Percentiles rank a stretch among this genome's conserved stretches.
Conservation (phyloP, 1,284 basidiomycete genomes). For the Sporisorium reilianum region DNA sequence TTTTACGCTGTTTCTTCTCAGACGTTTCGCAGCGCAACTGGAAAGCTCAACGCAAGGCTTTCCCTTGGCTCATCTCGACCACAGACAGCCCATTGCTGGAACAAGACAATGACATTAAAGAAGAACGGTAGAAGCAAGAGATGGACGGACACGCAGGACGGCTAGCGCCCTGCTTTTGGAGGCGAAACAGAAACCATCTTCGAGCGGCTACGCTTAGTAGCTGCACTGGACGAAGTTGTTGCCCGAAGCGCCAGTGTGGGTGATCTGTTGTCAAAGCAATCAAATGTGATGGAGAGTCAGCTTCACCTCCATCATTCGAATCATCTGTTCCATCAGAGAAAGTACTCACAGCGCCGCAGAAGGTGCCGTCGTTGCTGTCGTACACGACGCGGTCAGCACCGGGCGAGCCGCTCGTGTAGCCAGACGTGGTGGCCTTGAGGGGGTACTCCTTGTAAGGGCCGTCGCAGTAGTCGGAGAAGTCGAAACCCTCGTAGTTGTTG, state of each 20-base stretch:
- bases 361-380: slow-evolving; percentile 33
- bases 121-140: not conserved
- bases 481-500: slow-evolving; percentile 54
- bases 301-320: not conserved
- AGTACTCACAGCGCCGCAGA: slow-evolving; percentile 51
- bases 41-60: too few relatives aligned
- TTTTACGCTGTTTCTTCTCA: not conserved
- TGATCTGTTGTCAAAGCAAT: slow-evolving; percentile 32
- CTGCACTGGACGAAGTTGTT: slow-evolving; percentile 56
- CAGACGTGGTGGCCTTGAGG: slow-evolving; percentile 11
- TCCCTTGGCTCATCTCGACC: too few relatives aligned
- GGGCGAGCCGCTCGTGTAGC: slow-evolving; percentile 57
- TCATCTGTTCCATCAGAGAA: not conserved
- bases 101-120: not conserved
- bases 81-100: not conserved
- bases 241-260: slow-evolving; percentile 55
- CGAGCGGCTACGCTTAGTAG: slow-evolving; percentile 22
- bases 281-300: too few relatives aligned
- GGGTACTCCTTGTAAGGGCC: slow-evolving; percentile 47
- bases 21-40: too few relatives aligned
- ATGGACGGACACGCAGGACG: not conserved
- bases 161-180: slow-evolving; percentile 3
- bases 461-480: slow-evolving; percentile 57
- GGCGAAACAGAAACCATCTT: not conserved
- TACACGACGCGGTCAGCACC: slow-evolving; percentile 58